Conservation (phyloP, 202 grass and related monocot genomes). For the Dendrocalamus latiflorus region DNA sequence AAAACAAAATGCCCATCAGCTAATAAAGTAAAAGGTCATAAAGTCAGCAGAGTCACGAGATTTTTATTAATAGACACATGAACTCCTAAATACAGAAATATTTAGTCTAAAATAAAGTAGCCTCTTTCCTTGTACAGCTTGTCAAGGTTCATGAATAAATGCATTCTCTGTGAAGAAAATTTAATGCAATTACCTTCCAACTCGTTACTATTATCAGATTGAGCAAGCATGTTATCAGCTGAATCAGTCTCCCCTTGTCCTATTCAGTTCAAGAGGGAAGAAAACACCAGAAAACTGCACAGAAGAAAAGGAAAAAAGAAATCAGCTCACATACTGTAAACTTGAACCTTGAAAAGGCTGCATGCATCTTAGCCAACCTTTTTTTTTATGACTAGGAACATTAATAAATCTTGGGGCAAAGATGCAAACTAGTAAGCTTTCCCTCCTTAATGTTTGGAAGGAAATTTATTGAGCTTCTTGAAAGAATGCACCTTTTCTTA, state of each 20-base stretch:
- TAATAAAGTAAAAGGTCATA: neutral
- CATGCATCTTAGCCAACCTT: neutral
- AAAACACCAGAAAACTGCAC: constrained; percentile 13
- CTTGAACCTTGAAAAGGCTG: neutral
- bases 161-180: neutral
- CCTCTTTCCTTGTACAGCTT: neutral
- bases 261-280: constrained; percentile 16
- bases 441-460: neutral
- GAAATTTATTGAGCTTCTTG: neutral
- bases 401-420: neutral
- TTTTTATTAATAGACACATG: neutral
- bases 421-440: neutral
- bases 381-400: neutral
- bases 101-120: neutral
- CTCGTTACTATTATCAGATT: constrained; percentile 23
- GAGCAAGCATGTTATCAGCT: neutral
- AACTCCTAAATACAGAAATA: neutral
- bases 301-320: neutral
- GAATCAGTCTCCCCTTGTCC: constrained; percentile 30
- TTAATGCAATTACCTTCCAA: constrained; percentile 37
- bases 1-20: neutral
- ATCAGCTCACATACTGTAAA: neutral
- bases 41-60: neutral
- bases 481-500: neutral
- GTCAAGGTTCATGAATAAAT: neutral